These are phyloP conservation scores for Spizellomyces sp. DNA, from an alignment of 192 early-diverging fungal genomes.

Conservation along the genomic window DNA sequence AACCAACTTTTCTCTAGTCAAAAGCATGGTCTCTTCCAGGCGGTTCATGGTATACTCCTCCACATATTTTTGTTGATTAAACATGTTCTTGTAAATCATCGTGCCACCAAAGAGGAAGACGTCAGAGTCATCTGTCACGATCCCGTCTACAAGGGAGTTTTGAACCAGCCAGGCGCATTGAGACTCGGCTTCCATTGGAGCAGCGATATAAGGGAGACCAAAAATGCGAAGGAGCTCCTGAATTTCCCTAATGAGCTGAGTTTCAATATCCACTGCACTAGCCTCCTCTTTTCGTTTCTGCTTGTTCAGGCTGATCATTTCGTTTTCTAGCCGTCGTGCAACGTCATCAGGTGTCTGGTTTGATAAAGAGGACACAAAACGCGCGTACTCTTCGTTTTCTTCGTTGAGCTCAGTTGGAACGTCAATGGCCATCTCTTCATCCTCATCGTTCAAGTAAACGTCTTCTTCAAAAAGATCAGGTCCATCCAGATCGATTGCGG, in stretches of 20 bases:
- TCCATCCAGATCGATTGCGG: too few relatives aligned
- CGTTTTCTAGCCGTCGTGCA: constrained; percentile 41
- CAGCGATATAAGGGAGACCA: constrained; percentile 90
- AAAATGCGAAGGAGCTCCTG: constrained; percentile 82
- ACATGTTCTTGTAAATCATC: constrained; percentile 88
- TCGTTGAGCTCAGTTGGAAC: constrained; percentile 20
- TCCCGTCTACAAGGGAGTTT: constrained; percentile 81
- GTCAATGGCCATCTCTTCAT: constrained; percentile 56
- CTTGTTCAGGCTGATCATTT: constrained; percentile 52
- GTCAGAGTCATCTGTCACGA: constrained; percentile 96
- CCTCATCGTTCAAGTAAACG: constrained; percentile 13
- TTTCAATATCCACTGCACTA: constrained; percentile 63
- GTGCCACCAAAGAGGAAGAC: constrained; percentile 90
- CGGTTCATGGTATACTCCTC: constrained; percentile 75
- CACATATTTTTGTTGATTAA: constrained; percentile 86
- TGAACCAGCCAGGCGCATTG: constrained; percentile 78
- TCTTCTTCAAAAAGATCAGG: not conserved
- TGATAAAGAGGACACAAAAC: constrained; percentile 59
- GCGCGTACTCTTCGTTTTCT: constrained; percentile 68
- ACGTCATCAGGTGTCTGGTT: constrained; percentile 42
- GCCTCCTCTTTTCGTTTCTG: constrained; percentile 59
- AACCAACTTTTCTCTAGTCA: constrained; percentile 75
- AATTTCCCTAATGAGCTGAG: constrained; percentile 73
- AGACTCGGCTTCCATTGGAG: constrained; percentile 97
- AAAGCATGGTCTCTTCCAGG: constrained; percentile 66